Base-by-base conservation (phyloP, 2,329 filamentous ascomycete species). In the Fusarium nurragi region DNA sequence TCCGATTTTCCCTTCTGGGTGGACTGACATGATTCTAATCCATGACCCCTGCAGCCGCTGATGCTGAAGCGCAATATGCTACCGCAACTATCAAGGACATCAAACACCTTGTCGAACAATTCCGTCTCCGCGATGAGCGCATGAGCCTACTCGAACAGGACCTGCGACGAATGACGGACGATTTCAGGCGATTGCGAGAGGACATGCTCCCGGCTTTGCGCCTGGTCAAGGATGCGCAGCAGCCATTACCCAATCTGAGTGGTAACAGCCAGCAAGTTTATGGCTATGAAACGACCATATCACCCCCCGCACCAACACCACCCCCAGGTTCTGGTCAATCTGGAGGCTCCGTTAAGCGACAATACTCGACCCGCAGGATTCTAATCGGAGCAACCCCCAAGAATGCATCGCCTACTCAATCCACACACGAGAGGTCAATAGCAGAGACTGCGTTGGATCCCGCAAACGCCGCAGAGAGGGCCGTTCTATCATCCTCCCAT, bases 21-120 rank as follows among this genome's bases (percentile, higher is more conserved):
- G 49, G 50, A 61, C 68, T 74, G 65, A 70, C 65, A 46, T 54
- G 54, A 56, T 62, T 40, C 53, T 69, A 44, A 65, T 30, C 19
- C 10, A 22, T 46, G 46, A 64, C 52, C 48, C 46, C 50, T 64
- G 48, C 73, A 97, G 94, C 95, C 66, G 94, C 93, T 75, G 95
- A 97, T 75, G 91, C 91, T 66, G 91, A 94, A 75, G 89, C 88
- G 40, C 90, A 94, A 76, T 93, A 97, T 74, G 88, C 92, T 54
- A 91, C 89, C 37, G 94, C 94, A 6, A 97, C 94, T 1, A 88
- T 97, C 68, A 94, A 97, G 73, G 95, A 99, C 74, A 93, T 99
- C 72, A 91, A 92, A 66, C 89, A 94, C 50, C 86, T 99, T 19
- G 94, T 97, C 62, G 91, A 94, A 73, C 93, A 96, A 63, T 88